Conservation (phyloP, 2,329 filamentous ascomycete genomes). For the Xylariaceae sp. region DNA sequence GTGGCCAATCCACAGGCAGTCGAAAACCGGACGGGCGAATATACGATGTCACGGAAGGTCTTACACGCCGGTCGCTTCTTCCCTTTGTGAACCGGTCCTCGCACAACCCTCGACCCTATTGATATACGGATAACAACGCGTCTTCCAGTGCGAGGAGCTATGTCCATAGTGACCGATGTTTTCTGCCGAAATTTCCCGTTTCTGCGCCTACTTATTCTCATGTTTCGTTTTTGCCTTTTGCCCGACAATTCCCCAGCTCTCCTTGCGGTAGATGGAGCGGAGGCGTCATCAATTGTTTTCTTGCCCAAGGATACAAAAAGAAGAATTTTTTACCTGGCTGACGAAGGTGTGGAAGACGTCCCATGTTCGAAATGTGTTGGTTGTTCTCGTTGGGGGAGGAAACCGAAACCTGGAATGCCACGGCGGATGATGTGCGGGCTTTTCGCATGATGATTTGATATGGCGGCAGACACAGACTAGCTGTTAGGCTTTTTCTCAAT, state of each 20-base stretch:
- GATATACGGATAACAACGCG: conserved; percentile 22
- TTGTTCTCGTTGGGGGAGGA: conserved; percentile 2
- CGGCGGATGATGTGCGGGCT: not conserved
- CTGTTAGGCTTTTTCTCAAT: no score
- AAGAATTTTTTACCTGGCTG: conserved; percentile 15
- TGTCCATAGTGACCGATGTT: conserved; percentile 31
- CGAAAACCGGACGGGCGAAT: conserved; percentile 3
- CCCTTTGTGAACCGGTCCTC: conserved; percentile 22
- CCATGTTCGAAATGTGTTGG: conserved; percentile 9
- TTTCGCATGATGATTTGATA: conserved; percentile 19
- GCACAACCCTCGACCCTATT: conserved; percentile 9
- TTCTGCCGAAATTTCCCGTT: conserved; percentile 24
- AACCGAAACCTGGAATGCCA: conserved; percentile 11
- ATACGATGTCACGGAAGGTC: conserved; percentile 7
- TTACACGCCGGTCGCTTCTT: conserved; percentile 9
- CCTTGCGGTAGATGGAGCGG: conserved; percentile 35
- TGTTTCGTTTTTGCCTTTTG: conserved; percentile 25
- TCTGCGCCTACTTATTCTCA: conserved; percentile 27
- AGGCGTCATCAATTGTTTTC: conserved; percentile 22
- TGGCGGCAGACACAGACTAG: no score
- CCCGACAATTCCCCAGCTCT: conserved; percentile 26
- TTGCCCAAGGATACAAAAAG: conserved; percentile 28
- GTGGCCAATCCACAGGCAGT: conserved; percentile 1
- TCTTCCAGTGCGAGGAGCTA: conserved; percentile 20
- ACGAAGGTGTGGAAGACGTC: conserved; percentile 10